A percentile compares a stretch with the other conserved stretches of the same genome.
These are phyloP conservation scores for Salix koriyanagi DNA, from an alignment of 345 rosid genomes.

Conservation along the genomic window DNA sequence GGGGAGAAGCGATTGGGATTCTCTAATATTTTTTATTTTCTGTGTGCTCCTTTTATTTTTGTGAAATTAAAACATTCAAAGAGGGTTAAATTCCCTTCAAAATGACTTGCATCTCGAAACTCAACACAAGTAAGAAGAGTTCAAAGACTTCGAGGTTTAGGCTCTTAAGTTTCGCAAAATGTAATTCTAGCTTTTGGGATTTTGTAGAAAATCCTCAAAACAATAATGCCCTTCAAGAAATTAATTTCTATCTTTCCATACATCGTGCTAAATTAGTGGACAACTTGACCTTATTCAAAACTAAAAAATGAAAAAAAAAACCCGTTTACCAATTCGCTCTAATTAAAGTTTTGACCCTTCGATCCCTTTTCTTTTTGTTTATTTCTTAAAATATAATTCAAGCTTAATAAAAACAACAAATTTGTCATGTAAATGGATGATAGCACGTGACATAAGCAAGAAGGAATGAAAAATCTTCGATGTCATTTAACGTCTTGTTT, in stretches of 20 bases:
- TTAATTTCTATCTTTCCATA: not conserved
- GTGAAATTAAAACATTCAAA: not conserved
- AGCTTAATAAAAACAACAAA: not conserved
- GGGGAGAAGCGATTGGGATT: too few relatives aligned
- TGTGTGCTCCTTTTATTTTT: not conserved
- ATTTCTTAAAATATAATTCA: too few relatives aligned
- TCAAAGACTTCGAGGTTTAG: too few relatives aligned
- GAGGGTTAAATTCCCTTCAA: not conserved
- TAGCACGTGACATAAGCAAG: slow-evolving; percentile 1
- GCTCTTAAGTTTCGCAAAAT: too few relatives aligned
- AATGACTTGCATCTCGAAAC: too few relatives aligned
- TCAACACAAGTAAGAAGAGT: too few relatives aligned
- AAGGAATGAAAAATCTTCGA: too few relatives aligned
- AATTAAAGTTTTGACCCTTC: not conserved
- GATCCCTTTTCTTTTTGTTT: not conserved
- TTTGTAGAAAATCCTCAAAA: not conserved
- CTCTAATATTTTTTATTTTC: too few relatives aligned
- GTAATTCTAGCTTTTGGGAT: too few relatives aligned
- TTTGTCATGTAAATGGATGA: slow-evolving; percentile 5
- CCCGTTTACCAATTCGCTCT: too few relatives aligned
- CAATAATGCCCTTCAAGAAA: not conserved
- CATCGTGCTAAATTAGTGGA: slow-evolving; percentile 10
- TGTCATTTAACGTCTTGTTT: too few relatives aligned
- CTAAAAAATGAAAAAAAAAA: not conserved
- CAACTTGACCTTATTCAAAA: not conserved